These are phyloP conservation scores for Funneliformis caledonium DNA, from an alignment of 371 early-diverging fungal genomes.

Conservation along the genomic window DNA sequence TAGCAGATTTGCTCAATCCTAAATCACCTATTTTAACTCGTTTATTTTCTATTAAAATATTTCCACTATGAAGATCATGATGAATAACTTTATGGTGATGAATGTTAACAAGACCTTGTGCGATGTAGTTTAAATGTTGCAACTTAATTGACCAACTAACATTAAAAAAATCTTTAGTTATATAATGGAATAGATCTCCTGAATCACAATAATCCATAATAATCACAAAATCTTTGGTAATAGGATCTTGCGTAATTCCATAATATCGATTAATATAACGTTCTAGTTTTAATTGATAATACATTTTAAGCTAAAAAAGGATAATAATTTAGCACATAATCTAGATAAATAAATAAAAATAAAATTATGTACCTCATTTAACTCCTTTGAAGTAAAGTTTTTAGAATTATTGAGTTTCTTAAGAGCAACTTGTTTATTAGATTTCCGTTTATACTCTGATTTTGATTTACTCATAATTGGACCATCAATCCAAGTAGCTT, in stretches of 20 bases:
- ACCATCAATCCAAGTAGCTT: conserved; percentile 25
- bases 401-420: conserved; percentile 9
- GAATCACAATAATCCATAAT: not conserved
- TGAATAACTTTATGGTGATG: conserved; percentile 1
- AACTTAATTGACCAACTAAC: not conserved
- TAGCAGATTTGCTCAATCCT: not conserved
- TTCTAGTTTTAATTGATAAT: not conserved
- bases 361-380: not conserved
- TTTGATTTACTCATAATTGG: not conserved
- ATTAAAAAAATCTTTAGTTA: not conserved
- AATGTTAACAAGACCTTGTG: not conserved
- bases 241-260: conserved; percentile 24
- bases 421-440: not conserved
- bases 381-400: not conserved
- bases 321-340: not conserved
- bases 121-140: not conserved
- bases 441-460: not conserved
- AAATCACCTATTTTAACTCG: not conserved
- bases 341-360: not conserved
- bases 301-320: too few relatives aligned
- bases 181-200: conserved; percentile 3
- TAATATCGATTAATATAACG: not conserved
- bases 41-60: not conserved
- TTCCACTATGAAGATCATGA: conserved; percentile 17
- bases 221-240: not conserved